Conservation (phyloP, 768 basidiomycete species). For the Russula foetens region DNA sequence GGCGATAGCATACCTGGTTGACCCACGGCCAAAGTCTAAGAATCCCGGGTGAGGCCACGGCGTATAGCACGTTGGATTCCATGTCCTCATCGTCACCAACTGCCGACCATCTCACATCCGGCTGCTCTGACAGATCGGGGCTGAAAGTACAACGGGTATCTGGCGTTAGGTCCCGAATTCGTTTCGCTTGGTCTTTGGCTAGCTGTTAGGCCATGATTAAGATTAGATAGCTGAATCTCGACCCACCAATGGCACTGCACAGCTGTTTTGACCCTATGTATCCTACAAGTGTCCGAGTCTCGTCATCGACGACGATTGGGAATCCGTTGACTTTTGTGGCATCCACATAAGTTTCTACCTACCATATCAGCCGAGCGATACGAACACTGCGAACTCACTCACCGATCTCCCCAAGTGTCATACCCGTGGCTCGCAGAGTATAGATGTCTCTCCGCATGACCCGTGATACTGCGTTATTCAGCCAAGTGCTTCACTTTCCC, state of each 20-base stretch:
- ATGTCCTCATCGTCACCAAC: slow-evolving; percentile 63
- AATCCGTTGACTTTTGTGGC: slow-evolving; percentile 82
- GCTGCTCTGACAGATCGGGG: slow-evolving; percentile 42
- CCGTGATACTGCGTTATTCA: slow-evolving; percentile 52
- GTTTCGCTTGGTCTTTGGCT: slow-evolving; percentile 58
- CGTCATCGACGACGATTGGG: slow-evolving; percentile 69
- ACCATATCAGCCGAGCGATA: background rate
- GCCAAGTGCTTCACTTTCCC: background rate
- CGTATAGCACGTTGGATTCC: slow-evolving; percentile 54
- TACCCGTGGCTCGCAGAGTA: slow-evolving; percentile 63
- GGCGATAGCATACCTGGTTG: slow-evolving; percentile 60
- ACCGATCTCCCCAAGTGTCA: slow-evolving; percentile 78
- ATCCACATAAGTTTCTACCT: slow-evolving; percentile 53
- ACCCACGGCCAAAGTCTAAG: slow-evolving; percentile 86
- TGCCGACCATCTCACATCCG: slow-evolving; percentile 39
- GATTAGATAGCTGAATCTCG: background rate
- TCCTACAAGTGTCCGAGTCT: slow-evolving; percentile 58
- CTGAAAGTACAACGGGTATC: slow-evolving; percentile 71
- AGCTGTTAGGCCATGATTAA: background rate
- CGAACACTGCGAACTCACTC: slow-evolving; percentile 23
- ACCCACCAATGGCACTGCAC: slow-evolving; percentile 74
- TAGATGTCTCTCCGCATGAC: slow-evolving; percentile 85
- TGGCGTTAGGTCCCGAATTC: slow-evolving; percentile 48
- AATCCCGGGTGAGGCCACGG: slow-evolving; percentile 45
- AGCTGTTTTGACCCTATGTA: slow-evolving; percentile 87